Evolutionary conservation across 2,329 filamentous ascomycete genomes (phyloP), one percentile per base, ranked within the genome.

Genomic region (Cercospora sp.): DNA sequence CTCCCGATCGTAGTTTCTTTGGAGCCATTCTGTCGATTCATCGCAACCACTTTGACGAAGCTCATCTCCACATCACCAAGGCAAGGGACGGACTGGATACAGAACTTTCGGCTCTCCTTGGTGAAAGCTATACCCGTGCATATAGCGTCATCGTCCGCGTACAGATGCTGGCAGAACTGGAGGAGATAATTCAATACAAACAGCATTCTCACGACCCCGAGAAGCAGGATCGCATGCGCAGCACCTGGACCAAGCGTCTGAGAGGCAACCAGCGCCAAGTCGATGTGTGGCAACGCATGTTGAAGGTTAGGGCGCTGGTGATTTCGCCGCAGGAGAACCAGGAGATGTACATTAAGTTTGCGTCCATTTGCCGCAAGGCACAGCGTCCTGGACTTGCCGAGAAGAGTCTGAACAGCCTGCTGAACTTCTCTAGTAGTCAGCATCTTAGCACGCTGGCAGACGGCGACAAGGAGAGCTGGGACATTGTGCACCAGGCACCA

Each of bases 301-400:
- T 99, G 65, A 95, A 97, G 77, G 89, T 99, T 33, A 89, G 95
- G 68, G 92, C 93, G 20, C 85, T 99, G 62, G 95, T 99, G 68
- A 94, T 98, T 69, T 90, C 90, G 0, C 94, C 96, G 0, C 88
- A 88, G 36, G 94, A 99, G 78, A 97, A 97, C 76, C 93, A 97
- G 84, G 92, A 97, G 75, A 99, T 99, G 93, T 97, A 94, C 89
- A 98, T 99, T 84, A 99, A 99, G 79, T 99, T 97, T 78, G 92
- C 95, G 75, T 99, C 98, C 75, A 88, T 99, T 5, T 99, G 96
- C 80, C 91, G 96, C 75, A 99, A 99, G 80, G 97, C 94, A 55
- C 91, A 93, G 67, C 91, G 95, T 31, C 94, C 94, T 85, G 94
- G 95, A 9, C 87, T 99, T 60, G 95, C 95, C 0, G 95, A 99